Evolutionary conservation across 441 rosid genomes (phyloP), one percentile per base, ranked within the genome.

Genomic region (Adansonia gregorii): DNA sequence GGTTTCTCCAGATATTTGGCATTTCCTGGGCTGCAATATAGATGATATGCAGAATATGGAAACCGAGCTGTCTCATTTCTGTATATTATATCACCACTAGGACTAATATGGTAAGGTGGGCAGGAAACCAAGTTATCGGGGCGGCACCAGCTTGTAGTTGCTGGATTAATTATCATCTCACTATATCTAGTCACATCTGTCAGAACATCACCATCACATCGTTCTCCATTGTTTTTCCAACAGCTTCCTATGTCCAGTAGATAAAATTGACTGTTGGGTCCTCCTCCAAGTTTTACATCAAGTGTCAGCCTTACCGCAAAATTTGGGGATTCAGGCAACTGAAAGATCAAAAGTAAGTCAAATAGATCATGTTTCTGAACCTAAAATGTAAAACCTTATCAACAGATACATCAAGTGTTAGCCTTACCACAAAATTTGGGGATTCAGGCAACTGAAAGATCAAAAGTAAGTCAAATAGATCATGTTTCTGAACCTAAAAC

Each of bases 11-110:
- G 75, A 76, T 83, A 78, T 19, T 83, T 39, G 22, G 85, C 92
- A 48, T 92, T 92, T 73, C 93, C 97, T 3, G 94, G 93, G 78
- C 84, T 72, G 79, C 91, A 91, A 74, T 88, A 88, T 22, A 89
- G 85, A 79, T 92, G 93, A 73, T 92, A 92, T 7, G 93, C 93
- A 61, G 91, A 80, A 65, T 90, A 89, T 3, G 97, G 97, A 81
- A 92, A 89, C 71, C 75, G 81, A 31, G 88, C 76, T 4, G 91
- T 88, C 27, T 92, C 88, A 10, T 89, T 89, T 73, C 93, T 81
- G 49, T 85, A 79, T 77, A 90, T 85, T 46, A 80, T 85, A 76
- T 88, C 86, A 46, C 89, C 89, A 3, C 79, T 72, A 27, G 78
- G 73, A 75, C 90, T 88, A 64, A 86, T 82, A 76, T 89, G 94